Conservation (phyloP, 1,284 basidiomycete genomes). For the Rhodotorula sp. region DNA sequence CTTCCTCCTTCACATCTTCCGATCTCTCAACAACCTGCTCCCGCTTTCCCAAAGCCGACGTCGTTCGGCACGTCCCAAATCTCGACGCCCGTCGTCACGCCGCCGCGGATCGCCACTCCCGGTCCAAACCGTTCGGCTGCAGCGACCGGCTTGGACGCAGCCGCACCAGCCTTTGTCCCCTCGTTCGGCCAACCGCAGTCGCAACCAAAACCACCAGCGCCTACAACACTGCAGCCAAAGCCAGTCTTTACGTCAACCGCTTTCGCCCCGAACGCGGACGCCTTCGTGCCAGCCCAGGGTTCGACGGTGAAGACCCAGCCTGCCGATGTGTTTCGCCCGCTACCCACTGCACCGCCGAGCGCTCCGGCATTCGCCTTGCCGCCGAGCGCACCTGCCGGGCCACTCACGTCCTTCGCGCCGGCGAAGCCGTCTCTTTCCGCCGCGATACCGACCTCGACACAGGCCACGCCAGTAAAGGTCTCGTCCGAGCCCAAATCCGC, state of each 20-base stretch:
- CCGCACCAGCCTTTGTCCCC: slow-evolving; percentile 1
- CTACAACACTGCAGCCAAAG: neutral
- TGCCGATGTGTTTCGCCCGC: too few species aligned
- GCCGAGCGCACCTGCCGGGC: too few species aligned
- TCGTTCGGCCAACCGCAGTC: neutral
- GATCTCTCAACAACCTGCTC: neutral
- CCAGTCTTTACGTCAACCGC: neutral
- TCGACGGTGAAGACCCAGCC: too few species aligned
- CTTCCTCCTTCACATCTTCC: neutral
- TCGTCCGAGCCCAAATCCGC: neutral
- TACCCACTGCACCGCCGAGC: too few species aligned
- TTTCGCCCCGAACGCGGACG: neutral
- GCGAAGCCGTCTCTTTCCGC: too few species aligned
- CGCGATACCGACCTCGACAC: too few species aligned
- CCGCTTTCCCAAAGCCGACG: neutral
- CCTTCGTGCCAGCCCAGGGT: too few species aligned
- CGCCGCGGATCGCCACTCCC: neutral
- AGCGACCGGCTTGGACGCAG: neutral
- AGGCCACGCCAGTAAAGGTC: too few species aligned
- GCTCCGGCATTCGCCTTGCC: too few species aligned
- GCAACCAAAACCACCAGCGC: neutral
- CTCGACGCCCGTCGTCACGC: neutral
- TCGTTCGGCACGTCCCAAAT: neutral
- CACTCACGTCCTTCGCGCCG: too few species aligned
- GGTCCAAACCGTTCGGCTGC: neutral